Conservation (phyloP, 2,329 filamentous ascomycete genomes). For the Phoma herbarum region DNA sequence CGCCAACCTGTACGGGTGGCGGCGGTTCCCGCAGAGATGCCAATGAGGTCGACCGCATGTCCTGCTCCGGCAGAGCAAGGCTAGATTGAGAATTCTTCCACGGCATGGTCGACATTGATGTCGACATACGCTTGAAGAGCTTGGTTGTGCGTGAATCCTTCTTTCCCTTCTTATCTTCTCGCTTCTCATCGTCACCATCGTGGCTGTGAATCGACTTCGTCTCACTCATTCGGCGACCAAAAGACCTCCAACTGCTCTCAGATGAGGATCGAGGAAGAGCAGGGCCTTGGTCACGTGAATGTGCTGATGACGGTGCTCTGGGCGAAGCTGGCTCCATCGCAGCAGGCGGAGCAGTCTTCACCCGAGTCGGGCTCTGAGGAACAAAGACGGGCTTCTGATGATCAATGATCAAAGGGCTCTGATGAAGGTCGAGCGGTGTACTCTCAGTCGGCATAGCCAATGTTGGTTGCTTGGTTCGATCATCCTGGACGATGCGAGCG, state of each 20-base stretch:
- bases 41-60: conserved; percentile 37
- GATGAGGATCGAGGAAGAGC: conserved; percentile 50
- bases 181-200: conserved; percentile 52
- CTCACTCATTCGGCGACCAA: conserved; percentile 51
- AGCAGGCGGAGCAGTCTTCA: conserved; percentile 29
- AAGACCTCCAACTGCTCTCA: conserved; percentile 51
- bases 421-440: conserved; percentile 60
- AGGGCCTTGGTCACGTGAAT: conserved; percentile 41
- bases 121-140: conserved; percentile 72
- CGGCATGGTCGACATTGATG: conserved; percentile 62
- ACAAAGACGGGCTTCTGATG: conserved; percentile 57
- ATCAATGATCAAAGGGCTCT: conserved; percentile 71
- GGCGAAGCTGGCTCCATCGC: conserved; percentile 42
- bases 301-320: conserved; percentile 42
- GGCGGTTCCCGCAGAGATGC: conserved; percentile 53
- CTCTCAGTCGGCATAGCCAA: conserved; percentile 59
- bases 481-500: conserved; percentile 79
- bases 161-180: conserved; percentile 58
- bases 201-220: conserved; percentile 42
- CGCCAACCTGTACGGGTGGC: conserved; percentile 76
- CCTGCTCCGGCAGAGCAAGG: conserved; percentile 52
- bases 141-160: conserved; percentile 67
- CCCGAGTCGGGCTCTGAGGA: conserved; percentile 38
- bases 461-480: conserved; percentile 46
- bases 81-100: conserved; percentile 58